phyloP scores from a whole-genome alignment of 2,329 filamentous ascomycete species.

The Beauveria asiatica region DNA sequence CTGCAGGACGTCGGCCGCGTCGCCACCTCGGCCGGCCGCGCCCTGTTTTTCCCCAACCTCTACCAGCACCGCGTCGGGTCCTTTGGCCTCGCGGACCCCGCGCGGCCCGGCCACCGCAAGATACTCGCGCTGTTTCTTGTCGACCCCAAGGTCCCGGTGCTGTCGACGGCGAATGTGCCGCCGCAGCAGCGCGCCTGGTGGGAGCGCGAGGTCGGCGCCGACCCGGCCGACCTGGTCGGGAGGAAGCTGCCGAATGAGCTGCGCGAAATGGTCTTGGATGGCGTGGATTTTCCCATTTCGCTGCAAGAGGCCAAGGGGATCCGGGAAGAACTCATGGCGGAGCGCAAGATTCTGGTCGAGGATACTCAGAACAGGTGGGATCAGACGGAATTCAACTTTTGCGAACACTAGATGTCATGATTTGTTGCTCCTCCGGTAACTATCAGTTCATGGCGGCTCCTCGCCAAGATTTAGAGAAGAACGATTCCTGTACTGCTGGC shows the following conservation, averaged over 20 bases:
- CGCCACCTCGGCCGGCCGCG: slow-evolving; percentile 36
- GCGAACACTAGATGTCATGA: not conserved
- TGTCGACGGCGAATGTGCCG: slow-evolving; percentile 36
- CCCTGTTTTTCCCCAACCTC: slow-evolving; percentile 48
- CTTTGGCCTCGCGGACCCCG: slow-evolving; percentile 43
- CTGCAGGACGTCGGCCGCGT: slow-evolving; percentile 33
- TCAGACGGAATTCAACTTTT: slow-evolving; percentile 5
- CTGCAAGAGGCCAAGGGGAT: not conserved
- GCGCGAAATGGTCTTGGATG: not conserved
- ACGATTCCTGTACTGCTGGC: too few species aligned
- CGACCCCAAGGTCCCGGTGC: slow-evolving; percentile 41
- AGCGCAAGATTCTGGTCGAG: not conserved
- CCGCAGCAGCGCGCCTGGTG: slow-evolving; percentile 34
- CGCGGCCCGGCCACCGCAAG: slow-evolving; percentile 47
- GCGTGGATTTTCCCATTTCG: not conserved
- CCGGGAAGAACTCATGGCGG: slow-evolving; percentile 7
- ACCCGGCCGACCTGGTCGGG: not conserved
- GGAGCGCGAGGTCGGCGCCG: not conserved
- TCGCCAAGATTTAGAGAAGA: too few species aligned
- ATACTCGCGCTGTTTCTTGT: slow-evolving; percentile 54
- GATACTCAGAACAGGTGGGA: not conserved
- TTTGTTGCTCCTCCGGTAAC: not conserved
- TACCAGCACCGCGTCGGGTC: slow-evolving; percentile 43
- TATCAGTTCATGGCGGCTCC: too few species aligned
- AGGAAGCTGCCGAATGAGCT: not conserved